These are phyloP conservation scores for Fusarium sp. DNA, from an alignment of 2,329 filamentous ascomycete species.

Conservation along the genomic window DNA sequence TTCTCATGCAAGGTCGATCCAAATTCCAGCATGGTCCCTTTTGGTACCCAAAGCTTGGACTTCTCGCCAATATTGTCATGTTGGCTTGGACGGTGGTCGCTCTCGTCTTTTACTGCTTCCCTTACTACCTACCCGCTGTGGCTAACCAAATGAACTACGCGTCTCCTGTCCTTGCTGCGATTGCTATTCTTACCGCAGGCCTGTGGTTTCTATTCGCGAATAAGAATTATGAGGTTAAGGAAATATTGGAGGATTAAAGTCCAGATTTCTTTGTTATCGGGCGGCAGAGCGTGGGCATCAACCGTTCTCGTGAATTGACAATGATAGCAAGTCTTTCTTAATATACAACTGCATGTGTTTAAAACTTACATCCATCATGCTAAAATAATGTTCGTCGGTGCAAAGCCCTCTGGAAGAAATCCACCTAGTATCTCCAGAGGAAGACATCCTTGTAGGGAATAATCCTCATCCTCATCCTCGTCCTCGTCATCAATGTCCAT, in stretches of 20 bases:
- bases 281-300: no score
- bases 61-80: constrained; percentile 4
- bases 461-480: no score
- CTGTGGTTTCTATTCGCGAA: constrained; percentile 4
- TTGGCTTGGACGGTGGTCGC: neutral
- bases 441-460: no score
- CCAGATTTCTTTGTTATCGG: no score
- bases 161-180: neutral
- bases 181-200: neutral
- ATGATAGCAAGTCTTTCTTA: no score
- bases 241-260: neutral
- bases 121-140: neutral
- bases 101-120: constrained; percentile 7
- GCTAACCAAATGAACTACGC: constrained; percentile 11
- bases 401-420: no score
- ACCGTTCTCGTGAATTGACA: no score
- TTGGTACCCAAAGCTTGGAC: neutral
- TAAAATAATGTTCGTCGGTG: no score
- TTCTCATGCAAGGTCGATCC: neutral
- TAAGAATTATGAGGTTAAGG: neutral
- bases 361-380: no score
- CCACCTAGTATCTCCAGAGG: no score
- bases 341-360: no score
- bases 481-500: no score
- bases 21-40: constrained; percentile 7